Percentiles rank a stretch among this genome's conserved stretches.
phyloP scores from a whole-genome alignment of 495 filamentous ascomycete genomes.

The Viridothelium virens region DNA sequence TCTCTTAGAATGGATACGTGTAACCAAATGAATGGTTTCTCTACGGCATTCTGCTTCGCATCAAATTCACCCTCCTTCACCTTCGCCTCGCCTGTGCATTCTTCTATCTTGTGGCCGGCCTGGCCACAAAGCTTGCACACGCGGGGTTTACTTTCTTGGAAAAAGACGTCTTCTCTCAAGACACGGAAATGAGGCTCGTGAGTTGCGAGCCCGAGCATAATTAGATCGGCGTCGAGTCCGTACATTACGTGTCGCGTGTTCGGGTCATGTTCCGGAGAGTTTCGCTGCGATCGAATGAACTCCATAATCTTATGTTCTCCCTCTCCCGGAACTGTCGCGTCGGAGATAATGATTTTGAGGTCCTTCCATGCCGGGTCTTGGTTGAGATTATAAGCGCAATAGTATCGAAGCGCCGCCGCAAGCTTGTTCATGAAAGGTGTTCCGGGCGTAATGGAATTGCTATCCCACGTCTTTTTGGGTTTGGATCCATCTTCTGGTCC shows the following conservation, averaged over 20 bases:
- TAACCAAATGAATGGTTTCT: conserved; percentile 97
- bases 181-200: conserved; percentile 98
- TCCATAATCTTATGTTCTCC: conserved; percentile 99
- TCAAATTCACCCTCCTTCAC: conserved; percentile 77
- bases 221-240: conserved; percentile 77
- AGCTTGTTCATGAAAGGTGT: conserved; percentile 99
- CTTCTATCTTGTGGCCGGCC: conserved; percentile 74
- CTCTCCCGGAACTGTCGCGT: conserved; percentile 94
- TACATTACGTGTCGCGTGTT: conserved; percentile 56
- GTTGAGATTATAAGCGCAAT: conserved; percentile 93
- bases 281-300: conserved; percentile 88
- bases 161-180: conserved; percentile 94
- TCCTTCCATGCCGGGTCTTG: conserved; percentile 95
- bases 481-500: conserved; percentile 55
- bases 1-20: conserved; percentile 87
- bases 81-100: conserved; percentile 75
- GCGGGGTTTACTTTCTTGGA: conserved; percentile 71
- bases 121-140: conserved; percentile 84
- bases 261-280: conserved; percentile 83
- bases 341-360: conserved; percentile 94
- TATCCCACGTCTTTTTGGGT: conserved; percentile 88
- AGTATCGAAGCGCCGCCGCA: conserved; percentile 84
- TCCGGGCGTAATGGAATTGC: conserved; percentile 94
- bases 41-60: conserved; percentile 64
- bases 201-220: conserved; percentile 95